Evolutionary conservation across 2,329 filamentous ascomycete genomes (phyloP).

Genomic region (Zasmidium citrigriseum): DNA sequence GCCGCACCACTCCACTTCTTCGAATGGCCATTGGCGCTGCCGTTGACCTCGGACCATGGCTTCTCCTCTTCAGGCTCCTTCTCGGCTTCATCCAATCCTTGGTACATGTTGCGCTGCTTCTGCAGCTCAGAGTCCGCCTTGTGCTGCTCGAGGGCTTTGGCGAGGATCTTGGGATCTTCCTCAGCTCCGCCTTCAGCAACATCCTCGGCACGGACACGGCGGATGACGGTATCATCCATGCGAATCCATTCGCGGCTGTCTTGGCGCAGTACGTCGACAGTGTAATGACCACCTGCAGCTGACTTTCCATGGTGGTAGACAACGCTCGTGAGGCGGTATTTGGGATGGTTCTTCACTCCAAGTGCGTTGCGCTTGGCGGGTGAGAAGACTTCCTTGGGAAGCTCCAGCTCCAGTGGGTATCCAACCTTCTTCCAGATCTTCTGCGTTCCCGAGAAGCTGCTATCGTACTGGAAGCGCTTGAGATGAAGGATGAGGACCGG

Average conservation of each 20-base stretch:
- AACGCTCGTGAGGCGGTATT: conserved; percentile 83
- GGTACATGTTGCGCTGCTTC: conserved; percentile 69
- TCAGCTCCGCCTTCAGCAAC: conserved; percentile 84
- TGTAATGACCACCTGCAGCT: conserved; percentile 94
- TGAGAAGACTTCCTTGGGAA: conserved; percentile 86
- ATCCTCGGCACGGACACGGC: conserved; percentile 81
- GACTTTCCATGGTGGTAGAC: conserved; percentile 99
- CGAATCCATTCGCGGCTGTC: conserved; percentile 96
- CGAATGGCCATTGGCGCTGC: conserved; percentile 45
- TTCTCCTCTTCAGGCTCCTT: conserved; percentile 63
- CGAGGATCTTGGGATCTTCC: conserved; percentile 71
- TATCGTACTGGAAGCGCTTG: conserved; percentile 96
- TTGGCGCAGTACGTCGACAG: conserved; percentile 91
- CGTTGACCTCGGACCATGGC: conserved; percentile 84
- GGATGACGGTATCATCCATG: conserved; percentile 89
- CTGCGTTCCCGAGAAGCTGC: conserved; percentile 73
- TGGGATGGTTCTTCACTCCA: conserved; percentile 68
- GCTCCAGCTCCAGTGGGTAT: conserved; percentile 91
- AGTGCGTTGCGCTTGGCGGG: conserved; percentile 69
- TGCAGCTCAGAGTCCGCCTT: conserved; percentile 53
- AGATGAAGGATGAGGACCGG: conserved; percentile 91
- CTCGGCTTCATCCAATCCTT: conserved; percentile 66
- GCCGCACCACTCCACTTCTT: conserved; percentile 62
- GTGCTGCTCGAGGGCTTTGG: conserved; percentile 66
- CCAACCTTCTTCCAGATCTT: conserved; percentile 99